Evolutionary conservation across 148 eudicot species (phyloP), one percentile per base, ranked within the genome.

Genomic region (Heliamphora exappendiculata): DNA sequence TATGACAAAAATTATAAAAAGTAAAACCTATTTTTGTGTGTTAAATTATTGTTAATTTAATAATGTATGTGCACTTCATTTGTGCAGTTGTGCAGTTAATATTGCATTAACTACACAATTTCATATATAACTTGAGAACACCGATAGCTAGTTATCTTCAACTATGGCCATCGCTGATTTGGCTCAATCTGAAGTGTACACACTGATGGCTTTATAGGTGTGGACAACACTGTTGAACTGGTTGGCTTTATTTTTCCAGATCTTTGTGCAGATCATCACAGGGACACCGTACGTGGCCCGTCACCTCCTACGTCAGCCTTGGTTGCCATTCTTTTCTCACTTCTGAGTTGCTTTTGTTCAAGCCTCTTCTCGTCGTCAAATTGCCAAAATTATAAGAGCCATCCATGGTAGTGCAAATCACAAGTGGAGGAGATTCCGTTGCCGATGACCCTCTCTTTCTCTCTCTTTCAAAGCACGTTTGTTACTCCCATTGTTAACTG

Each of bases 221-320:
- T 94, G 95, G 97, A 82, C 85, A 69, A 85, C 98, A n/a, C 84
- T 94, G 64, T 55, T 92, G 49, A 92, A 92, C 79, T 94, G 98
- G 97, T 39, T 94, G 28, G 81, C 90, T 39, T 94, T 94, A 77
- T 75, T 94, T 76, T 88, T 92, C 45, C 97, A 94, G 90, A 91
- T 94, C 88, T 94, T 94, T 39, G 82, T 86, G 22, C 98, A 94
- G 89, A 88, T 94, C 78, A 73, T 94, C 10, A 80, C 88, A 20
- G 95, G 93, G 1, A 84, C 97, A 13, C 98, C 98, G 26, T 90
- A 92, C 24, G 24, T 89, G 13, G 81, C 84, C 50, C 90, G 81
- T 91, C 7, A 89, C 89, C 58, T 87, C 86, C 37, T 88, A 45
- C 72, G 64, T 90, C 44, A 91, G 92, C 16, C 72, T 86, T 22